phyloP scores from a whole-genome alignment of 768 basidiomycete species.

The Brasilioporus rufonigricans region DNA sequence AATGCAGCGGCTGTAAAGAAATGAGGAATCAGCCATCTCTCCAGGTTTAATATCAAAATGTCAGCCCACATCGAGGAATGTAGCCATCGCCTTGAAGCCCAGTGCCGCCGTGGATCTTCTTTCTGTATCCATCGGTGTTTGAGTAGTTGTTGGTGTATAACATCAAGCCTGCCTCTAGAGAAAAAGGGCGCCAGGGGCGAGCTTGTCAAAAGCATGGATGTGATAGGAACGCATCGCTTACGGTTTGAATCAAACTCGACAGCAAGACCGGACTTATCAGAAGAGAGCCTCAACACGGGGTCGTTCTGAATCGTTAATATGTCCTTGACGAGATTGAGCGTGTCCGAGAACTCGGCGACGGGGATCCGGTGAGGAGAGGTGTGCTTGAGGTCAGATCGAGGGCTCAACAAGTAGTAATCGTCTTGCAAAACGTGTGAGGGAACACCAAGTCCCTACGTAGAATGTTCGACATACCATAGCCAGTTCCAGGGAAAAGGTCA shows the following conservation, averaged over 20 bases:
- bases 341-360: slow-evolving; percentile 37
- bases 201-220: not conserved
- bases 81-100: slow-evolving; percentile 61
- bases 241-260: slow-evolving; percentile 69
- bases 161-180: slow-evolving; percentile 68
- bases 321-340: slow-evolving; percentile 44
- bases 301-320: slow-evolving; percentile 31
- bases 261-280: slow-evolving; percentile 56
- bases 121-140: slow-evolving; percentile 48
- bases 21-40: not conserved
- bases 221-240: slow-evolving; percentile 31
- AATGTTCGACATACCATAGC: slow-evolving; percentile 49
- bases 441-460: not conserved
- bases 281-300: slow-evolving; percentile 52
- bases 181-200: not conserved
- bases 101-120: slow-evolving; percentile 76
- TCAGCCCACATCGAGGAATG: slow-evolving; percentile 48
- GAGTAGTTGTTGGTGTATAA: slow-evolving; percentile 66
- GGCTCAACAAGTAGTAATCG: slow-evolving; percentile 59
- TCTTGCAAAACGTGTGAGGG: slow-evolving; percentile 37
- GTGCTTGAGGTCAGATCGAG: slow-evolving; percentile 32
- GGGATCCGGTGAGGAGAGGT: slow-evolving; percentile 49
- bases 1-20: slow-evolving; percentile 53
- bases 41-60: not conserved
- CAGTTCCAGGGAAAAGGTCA: slow-evolving; percentile 50